Base-by-base conservation (phyloP, 1,284 basidiomycete genomes). In the Cutaneotrichosporon cyanovorans region DNA sequence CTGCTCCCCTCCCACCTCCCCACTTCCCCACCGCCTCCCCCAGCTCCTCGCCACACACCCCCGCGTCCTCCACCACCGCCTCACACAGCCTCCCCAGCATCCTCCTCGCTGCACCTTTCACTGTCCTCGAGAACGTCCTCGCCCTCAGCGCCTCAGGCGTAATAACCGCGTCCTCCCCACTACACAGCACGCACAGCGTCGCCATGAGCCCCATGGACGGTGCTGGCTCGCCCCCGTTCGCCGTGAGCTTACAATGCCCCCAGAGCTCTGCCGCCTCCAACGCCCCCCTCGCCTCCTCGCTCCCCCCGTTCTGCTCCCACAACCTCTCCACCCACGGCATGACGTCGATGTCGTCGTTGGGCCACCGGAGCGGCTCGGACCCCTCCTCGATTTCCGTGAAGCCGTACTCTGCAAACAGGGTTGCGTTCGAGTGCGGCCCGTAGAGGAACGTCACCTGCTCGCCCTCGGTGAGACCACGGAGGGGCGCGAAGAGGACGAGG, bases 371-470 rank as follows among this genome's bases (percentile, higher is more conserved):
- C 4, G 40, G 35, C 34, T 28, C 12, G 8, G 30, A 21, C 74
- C 73, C 25, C 67, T 56, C 39, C 66, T 44, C 51, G 53, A 65
- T 44, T 42, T 73, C 66, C 21, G 84, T 77, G 62, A 92, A 92
- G 0, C 87, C 88, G 66, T 92, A 92, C 63, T 92, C 88, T 23
- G 81, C 75, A 63, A 89, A 85, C 16, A 92, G 65, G 7, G 76
- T 81, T 35, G 76, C 75, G 57, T 87, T 87, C 16, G 80, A 72
- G 65, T 90, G 87, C 18, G 70, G 65, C 1, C 87, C 88, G 57
- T 92, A 92, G 45, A 77, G 78, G 49, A 92, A 74, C 45, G 77
- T 79, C 2, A 91, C 68, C 61, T 91, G 83, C 16, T 83, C 75
- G 18, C 77, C 80, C 37, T 69, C 53, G 21, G 66, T 49, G 21